Evolutionary conservation across 2,329 filamentous ascomycete genomes (phyloP), one percentile per base, ranked within the genome.

Genomic region (Fusarium nelsonii): DNA sequence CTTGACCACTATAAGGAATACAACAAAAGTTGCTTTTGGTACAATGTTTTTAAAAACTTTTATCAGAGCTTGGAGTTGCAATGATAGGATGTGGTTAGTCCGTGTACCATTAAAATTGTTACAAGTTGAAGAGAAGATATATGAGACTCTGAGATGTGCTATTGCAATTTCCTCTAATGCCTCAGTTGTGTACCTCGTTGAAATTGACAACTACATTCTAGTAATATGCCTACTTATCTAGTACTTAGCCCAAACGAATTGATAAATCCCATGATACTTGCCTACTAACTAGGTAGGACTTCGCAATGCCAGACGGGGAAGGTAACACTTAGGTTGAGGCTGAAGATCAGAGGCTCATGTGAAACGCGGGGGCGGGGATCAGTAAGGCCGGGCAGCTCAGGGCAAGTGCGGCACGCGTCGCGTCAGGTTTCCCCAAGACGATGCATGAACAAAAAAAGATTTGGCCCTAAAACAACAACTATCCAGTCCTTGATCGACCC

Each of bases 1-100:
- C 57, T 70, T 59, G 57, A 68, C 57, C 69, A 59, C 64, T 68
- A 50, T 63, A 60, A 62, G 64, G 59, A 74, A 73, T 72, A 64
- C 63, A 74, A 68, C 63, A 74, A 74, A 60, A 65, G 48, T 58
- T 68, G 65, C 57, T 51, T 57, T 63, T 60, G 28, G 67, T 26
- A 56, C 55, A 45, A 56, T 41, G 41, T 37, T 37, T 28, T 46
- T 20, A 26, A 41, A 50, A 23, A 11, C 18, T 26, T 12, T 32
- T 43, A 20, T 18, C 26, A 20, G 26, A 30, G 53, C 33, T 46
- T 39, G 43, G 41, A 44, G 58, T 56, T 4, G 33, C 46, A 50
- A 50, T 64, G 58, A 69, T 45, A 20, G 14, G 26, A 28, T 45
- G n/a, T 33, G 33, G 46, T 32, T 36, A 16, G 18, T 37, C 12